These are phyloP conservation scores for Ichthyophthirius multifiliis DNA, from an alignment of 169 alveolate species.

Conservation along the genomic window DNA sequence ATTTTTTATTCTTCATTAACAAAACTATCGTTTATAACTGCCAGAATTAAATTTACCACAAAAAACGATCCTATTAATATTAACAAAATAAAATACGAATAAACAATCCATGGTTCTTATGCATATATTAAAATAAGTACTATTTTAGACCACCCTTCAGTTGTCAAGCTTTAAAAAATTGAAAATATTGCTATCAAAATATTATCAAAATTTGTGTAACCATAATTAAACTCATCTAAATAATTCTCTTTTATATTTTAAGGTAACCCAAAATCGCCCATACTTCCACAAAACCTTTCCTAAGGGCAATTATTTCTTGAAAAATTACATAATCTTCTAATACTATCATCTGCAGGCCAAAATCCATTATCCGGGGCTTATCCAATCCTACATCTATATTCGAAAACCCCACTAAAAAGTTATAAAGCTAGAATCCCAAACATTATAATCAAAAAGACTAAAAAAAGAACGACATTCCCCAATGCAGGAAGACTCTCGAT, in stretches of 20 bases:
- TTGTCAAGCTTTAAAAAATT: slow-evolving; percentile 29
- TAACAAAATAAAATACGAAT: slow-evolving; percentile 8
- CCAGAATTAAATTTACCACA: slow-evolving; percentile 33
- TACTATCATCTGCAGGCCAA: slow-evolving; percentile 4
- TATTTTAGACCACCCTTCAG: slow-evolving; percentile 33
- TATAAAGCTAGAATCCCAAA: slow-evolving; percentile 73
- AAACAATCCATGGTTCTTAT: background rate
- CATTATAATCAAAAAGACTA: slow-evolving; percentile 40
- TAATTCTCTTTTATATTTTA: background rate
- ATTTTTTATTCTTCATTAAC: background rate
- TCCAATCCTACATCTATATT: slow-evolving; percentile 54
- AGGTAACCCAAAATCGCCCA: background rate
- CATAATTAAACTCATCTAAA: slow-evolving; percentile 15
- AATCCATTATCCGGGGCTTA: background rate
- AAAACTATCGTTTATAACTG: slow-evolving; percentile 38
- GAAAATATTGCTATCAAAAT: slow-evolving; percentile 18
- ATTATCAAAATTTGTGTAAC: slow-evolving; percentile 30
- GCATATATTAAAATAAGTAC: slow-evolving; percentile 4
- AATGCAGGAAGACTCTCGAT: slow-evolving; percentile 57
- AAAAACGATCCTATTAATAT: slow-evolving; percentile 26
- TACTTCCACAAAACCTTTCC: slow-evolving; percentile 16
- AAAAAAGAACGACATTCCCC: slow-evolving; percentile 51
- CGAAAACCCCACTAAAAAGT: slow-evolving; percentile 49
- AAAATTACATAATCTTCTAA: background rate
- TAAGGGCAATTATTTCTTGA: background rate